Evolutionary conservation across 805 yeast genomes (phyloP).

Genomic region (Ogataea neopini): DNA sequence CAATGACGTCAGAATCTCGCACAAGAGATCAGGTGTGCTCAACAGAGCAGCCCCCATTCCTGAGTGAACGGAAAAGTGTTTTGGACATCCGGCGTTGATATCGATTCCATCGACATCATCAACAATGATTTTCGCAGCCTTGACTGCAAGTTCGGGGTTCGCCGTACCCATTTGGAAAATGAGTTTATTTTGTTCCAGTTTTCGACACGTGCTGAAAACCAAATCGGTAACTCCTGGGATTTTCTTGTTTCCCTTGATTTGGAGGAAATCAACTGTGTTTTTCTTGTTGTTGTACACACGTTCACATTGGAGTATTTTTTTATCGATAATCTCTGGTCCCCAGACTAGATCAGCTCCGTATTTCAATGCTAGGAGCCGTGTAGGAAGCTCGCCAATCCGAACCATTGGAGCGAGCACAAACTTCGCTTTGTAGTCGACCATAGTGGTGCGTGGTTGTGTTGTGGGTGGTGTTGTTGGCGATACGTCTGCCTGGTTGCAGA

Average conservation of each 20-base stretch:
- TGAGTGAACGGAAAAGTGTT: constrained; percentile 88
- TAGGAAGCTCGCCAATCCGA: constrained; percentile 91
- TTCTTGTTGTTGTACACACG: constrained; percentile 58
- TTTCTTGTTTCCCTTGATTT: constrained; percentile 41
- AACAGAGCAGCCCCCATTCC: constrained; percentile 98
- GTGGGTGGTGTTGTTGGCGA: background rate
- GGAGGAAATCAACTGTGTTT: constrained; percentile 61
- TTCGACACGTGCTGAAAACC: constrained; percentile 68
- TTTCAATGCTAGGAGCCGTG: constrained; percentile 73
- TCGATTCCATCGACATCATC: constrained; percentile 91
- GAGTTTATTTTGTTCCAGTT: constrained; percentile 60
- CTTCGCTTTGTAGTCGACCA: constrained; percentile 75
- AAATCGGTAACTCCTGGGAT: constrained; percentile 51
- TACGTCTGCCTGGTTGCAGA: too few relatives aligned
- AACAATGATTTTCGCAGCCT: constrained; percentile 81
- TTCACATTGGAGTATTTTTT: constrained; percentile 70
- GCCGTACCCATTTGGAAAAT: constrained; percentile 93
- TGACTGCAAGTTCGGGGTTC: constrained; percentile 78
- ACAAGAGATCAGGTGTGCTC: constrained; percentile 75
- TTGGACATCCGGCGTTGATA: constrained; percentile 96
- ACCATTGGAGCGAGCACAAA: constrained; percentile 96
- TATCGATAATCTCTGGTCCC: constrained; percentile 94
- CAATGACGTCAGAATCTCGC: constrained; percentile 62
- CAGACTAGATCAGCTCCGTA: constrained; percentile 95
- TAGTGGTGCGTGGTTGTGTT: constrained; percentile 18